These are phyloP conservation scores for Epicoccum nigrum DNA, from an alignment of 2,329 filamentous ascomycete species.

Conservation along the genomic window DNA sequence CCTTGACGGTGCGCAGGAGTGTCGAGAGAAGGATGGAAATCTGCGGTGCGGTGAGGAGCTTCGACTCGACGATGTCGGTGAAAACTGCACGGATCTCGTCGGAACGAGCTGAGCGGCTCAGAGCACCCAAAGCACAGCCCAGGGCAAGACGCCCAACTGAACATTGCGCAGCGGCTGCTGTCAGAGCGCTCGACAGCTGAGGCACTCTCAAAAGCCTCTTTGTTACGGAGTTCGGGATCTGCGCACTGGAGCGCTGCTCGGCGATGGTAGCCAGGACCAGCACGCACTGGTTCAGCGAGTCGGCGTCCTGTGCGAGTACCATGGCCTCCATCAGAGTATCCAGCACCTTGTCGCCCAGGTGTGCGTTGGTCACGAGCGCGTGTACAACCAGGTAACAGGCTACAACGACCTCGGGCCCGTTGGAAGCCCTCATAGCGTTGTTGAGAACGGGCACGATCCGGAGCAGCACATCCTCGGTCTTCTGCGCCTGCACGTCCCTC, in stretches of 20 bases:
- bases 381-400: slow-evolving; percentile 91
- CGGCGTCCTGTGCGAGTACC: slow-evolving; percentile 74
- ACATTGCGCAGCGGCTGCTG: slow-evolving; percentile 68
- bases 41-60: slow-evolving; percentile 68
- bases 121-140: slow-evolving; percentile 65
- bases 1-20: slow-evolving; percentile 61
- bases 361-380: slow-evolving; percentile 82
- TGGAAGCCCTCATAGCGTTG: slow-evolving; percentile 75
- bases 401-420: slow-evolving; percentile 78
- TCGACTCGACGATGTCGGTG: slow-evolving; percentile 65
- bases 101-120: slow-evolving; percentile 25
- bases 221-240: slow-evolving; percentile 72
- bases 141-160: slow-evolving; percentile 74
- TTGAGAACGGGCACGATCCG: slow-evolving; percentile 73
- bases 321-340: slow-evolving; percentile 90
- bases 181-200: slow-evolving; percentile 64
- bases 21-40: slow-evolving; percentile 69
- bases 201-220: slow-evolving; percentile 71
- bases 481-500: slow-evolving; percentile 75
- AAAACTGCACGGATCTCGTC: slow-evolving; percentile 53
- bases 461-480: slow-evolving; percentile 78
- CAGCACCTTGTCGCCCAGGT: slow-evolving; percentile 79
- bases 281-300: slow-evolving; percentile 75
- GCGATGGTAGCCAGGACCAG: slow-evolving; percentile 82
- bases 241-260: slow-evolving; percentile 74